Evolutionary conservation across 2,329 filamentous ascomycete genomes (phyloP).

Genomic region (Chaetoscypha palmicola): DNA sequence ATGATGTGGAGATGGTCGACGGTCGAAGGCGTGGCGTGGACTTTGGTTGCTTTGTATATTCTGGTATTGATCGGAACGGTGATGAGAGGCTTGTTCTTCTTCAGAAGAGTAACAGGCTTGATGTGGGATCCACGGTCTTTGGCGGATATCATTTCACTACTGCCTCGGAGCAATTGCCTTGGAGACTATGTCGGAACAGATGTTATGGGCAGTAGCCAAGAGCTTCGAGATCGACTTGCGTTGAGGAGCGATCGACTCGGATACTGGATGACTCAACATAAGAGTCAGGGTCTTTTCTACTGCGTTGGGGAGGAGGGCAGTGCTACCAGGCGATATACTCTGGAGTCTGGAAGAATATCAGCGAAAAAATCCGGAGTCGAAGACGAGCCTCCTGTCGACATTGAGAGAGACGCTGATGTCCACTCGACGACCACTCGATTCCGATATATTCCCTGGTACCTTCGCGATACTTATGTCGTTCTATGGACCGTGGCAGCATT

Average conservation of each 20-base stretch:
- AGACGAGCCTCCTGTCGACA: slow-evolving; percentile 10
- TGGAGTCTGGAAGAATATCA: slow-evolving; percentile 39
- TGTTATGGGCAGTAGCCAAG: slow-evolving; percentile 43
- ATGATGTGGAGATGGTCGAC: slow-evolving; percentile 72
- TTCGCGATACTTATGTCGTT: slow-evolving; percentile 60
- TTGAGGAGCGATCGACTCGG: slow-evolving; percentile 67
- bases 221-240: slow-evolving; percentile 47
- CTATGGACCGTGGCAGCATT: slow-evolving; percentile 55
- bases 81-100: slow-evolving; percentile 58
- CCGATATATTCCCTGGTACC: slow-evolving; percentile 69
- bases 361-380: slow-evolving; percentile 29
- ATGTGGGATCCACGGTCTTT: slow-evolving; percentile 80
- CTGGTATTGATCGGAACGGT: slow-evolving; percentile 53
- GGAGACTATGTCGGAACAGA: slow-evolving; percentile 65
- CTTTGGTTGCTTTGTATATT: slow-evolving; percentile 65
- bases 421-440: slow-evolving; percentile 41
- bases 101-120: slow-evolving; percentile 61
- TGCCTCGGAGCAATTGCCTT: slow-evolving; percentile 74
- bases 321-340: slow-evolving; percentile 43
- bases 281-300: slow-evolving; percentile 63
- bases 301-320: slow-evolving; percentile 62
- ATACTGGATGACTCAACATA: slow-evolving; percentile 71
- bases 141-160: slow-evolving; percentile 70
- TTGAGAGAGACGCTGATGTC: slow-evolving; percentile 19
- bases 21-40: slow-evolving; percentile 72